Percentiles rank a stretch among this genome's conserved stretches.
phyloP scores from a whole-genome alignment of 2,329 filamentous ascomycete species.

The Orbilia ellipsospora region DNA sequence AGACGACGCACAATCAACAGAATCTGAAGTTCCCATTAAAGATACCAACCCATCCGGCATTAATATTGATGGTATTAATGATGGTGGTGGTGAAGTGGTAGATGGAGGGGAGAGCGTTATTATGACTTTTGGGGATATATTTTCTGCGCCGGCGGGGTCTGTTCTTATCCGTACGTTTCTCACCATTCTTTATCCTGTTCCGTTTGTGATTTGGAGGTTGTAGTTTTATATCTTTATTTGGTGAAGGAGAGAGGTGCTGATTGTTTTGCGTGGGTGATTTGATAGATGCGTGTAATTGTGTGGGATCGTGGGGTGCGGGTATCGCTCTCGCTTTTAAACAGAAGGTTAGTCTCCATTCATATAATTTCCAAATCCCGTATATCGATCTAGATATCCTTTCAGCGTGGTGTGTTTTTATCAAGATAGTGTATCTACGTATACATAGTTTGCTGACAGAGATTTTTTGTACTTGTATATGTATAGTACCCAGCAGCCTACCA shows the following conservation, averaged over 20 bases:
- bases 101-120: constrained; percentile 7
- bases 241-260: too few species aligned
- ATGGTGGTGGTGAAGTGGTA: background rate
- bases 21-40: background rate
- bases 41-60: background rate
- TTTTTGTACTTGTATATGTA: background rate
- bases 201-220: too few species aligned
- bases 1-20: background rate
- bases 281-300: constrained; percentile 54
- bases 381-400: background rate
- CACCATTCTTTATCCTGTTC: background rate
- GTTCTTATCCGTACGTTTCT: constrained; percentile 41
- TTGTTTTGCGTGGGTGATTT: too few species aligned
- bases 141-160: constrained; percentile 35
- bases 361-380: background rate
- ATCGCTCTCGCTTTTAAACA: constrained; percentile 44
- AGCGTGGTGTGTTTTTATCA: background rate
- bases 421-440: too few species aligned
- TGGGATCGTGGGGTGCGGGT: constrained; percentile 51
- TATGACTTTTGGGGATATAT: constrained; percentile 42
- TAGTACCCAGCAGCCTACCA: constrained; percentile 46
- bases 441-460: too few species aligned
- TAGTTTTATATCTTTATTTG: too few species aligned
- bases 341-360: constrained; percentile 16
- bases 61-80: background rate